A percentile compares a stretch with the other conserved stretches of the same genome.
These are phyloP conservation scores for Phytopythium vexans DNA, from an alignment of 352 stramenopile species.

Conservation along the genomic window DNA sequence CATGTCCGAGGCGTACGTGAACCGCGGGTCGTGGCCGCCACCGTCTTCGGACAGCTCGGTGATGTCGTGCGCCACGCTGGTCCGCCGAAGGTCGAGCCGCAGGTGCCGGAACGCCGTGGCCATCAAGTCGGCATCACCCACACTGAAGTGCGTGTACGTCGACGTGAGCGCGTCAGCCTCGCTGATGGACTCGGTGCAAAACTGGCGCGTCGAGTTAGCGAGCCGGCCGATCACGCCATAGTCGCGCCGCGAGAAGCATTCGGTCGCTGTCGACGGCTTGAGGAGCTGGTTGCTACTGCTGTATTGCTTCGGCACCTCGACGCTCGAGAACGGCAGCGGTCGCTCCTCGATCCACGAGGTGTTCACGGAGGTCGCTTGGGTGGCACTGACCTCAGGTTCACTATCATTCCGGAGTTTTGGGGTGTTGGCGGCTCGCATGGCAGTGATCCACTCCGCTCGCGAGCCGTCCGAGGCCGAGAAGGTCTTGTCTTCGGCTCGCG, in stretches of 20 bases:
- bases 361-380: too few relatives aligned
- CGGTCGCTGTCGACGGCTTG: background rate
- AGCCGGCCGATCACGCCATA: constrained; percentile 22
- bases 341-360: too few relatives aligned
- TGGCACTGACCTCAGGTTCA: too few relatives aligned
- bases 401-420: too few relatives aligned
- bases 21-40: constrained; percentile 23
- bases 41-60: constrained; percentile 22
- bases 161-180: background rate
- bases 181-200: constrained; percentile 7
- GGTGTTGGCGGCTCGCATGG: too few relatives aligned
- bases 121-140: constrained; percentile 11
- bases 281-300: background rate
- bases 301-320: background rate
- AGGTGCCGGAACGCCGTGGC: constrained; percentile 20
- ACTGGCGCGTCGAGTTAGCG: constrained; percentile 12
- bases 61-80: constrained; percentile 19
- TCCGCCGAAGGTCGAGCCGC: constrained; percentile 13
- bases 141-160: constrained; percentile 16
- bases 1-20: constrained; percentile 21
- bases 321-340: too few relatives aligned
- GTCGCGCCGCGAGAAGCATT: constrained; percentile 14
- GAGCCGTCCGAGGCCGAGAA: too few relatives aligned
- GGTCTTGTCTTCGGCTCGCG: too few relatives aligned
- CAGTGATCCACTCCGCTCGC: too few relatives aligned